These are phyloP conservation scores for Candida ficus DNA, from an alignment of 805 yeast genomes.

Conservation along the genomic window DNA sequence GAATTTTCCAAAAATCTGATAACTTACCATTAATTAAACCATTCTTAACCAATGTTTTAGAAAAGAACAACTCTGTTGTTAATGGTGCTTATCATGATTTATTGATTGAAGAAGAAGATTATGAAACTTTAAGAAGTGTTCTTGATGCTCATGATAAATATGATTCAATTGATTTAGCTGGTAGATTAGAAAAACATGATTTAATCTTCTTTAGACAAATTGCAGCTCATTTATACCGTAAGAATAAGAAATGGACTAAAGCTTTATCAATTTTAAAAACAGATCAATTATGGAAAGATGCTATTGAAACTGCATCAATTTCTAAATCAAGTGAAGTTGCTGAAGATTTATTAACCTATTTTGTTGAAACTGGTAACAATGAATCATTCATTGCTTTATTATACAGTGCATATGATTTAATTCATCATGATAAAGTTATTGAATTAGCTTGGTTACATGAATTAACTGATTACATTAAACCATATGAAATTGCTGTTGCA, in stretches of 20 bases:
- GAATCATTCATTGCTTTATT: constrained; percentile 91
- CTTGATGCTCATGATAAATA: constrained; percentile 88
- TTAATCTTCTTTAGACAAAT: constrained; percentile 92
- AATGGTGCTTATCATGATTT: constrained; percentile 94
- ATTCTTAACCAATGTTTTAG: constrained; percentile 85
- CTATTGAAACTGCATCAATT: constrained; percentile 84
- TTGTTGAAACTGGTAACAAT: constrained; percentile 94
- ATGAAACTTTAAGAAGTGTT: constrained; percentile 80
- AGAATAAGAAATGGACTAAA: constrained; percentile 90
- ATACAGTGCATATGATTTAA: constrained; percentile 76
- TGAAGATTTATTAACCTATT: constrained; percentile 82
- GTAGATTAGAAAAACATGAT: constrained; percentile 86
- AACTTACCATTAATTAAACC: constrained; percentile 95
- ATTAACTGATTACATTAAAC: constrained; percentile 81
- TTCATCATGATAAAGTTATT: constrained; percentile 76
- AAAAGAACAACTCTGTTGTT: constrained; percentile 84
- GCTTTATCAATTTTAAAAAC: constrained; percentile 83
- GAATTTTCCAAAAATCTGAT: constrained; percentile 91
- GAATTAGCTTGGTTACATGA: constrained; percentile 90
- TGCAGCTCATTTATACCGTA: constrained; percentile 89
- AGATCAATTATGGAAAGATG: constrained; percentile 93
- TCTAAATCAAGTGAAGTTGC: constrained; percentile 78
- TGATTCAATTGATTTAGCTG: constrained; percentile 89
- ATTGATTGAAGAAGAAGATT: constrained; percentile 93
- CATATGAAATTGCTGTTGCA: constrained; percentile 80